Base-by-base conservation (phyloP, 257 asterid species). In the Cordia subcordata region DNA sequence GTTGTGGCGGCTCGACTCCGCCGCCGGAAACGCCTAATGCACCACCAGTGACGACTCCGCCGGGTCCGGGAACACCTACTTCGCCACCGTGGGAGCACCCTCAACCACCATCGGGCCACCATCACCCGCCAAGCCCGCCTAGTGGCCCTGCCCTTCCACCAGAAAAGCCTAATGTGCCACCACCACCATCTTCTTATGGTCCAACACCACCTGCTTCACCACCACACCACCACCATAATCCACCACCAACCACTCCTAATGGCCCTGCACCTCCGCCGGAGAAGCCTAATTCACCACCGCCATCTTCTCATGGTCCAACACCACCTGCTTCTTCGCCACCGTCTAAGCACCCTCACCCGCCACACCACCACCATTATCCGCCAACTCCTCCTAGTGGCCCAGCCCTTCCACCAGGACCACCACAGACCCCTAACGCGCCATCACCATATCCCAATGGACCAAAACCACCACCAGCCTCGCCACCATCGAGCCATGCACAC, bases 351-450 rank as follows among this genome's bases (percentile, higher is more conserved):
- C 14, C 47, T 1, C 47, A 42, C 2, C 53, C 18, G 22, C 53
- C 75, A 16, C 69, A 72, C 27, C 64, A 20, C 65, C 59, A 5
- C 6, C 46, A 18, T 71, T 72, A 10, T 13, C 8, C 71, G 37
- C 47, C 66, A 42, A 56, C 62, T 2, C 57, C 16, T 35, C 11
- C 4, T 13, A 12, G 13, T 33, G 20, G 20, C n/a, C n/a, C 55
- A 47, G 60, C 66, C 0, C 69, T 62, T 17, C 5, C 69, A 46
- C 42, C 65, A 46, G 52, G 57, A 3, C 5, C 69, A 46, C 42
- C 65, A 46, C 56, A 57, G 4, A 50, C n/a, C 42, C 10, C 3
- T 10, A 22, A 13, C 13, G n/a, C 33, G 44, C 68, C 70, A 0
- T 10, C 39, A 15, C 72, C 32, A 51, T 21, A 76, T 3, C 77